Percentiles rank a stretch among this genome's conserved stretches.
These are phyloP conservation scores for Eucalyptus decipiens DNA, from an alignment of 345 rosid species.

Conservation along the genomic window DNA sequence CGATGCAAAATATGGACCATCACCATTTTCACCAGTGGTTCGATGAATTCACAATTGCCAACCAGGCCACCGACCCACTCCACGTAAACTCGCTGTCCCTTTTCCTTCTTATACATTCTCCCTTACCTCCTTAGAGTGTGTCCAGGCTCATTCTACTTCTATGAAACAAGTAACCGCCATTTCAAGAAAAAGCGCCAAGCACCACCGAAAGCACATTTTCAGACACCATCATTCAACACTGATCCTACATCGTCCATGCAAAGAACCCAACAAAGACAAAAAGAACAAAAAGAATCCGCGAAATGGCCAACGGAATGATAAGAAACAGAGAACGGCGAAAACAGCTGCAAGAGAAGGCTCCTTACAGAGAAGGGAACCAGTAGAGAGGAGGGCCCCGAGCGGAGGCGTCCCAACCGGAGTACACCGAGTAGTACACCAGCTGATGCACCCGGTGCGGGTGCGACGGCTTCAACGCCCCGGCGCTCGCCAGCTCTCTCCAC, in stretches of 20 bases:
- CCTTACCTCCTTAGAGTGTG: background rate
- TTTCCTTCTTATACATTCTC: background rate
- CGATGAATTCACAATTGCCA: background rate
- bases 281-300: background rate
- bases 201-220: background rate
- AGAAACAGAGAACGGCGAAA: background rate
- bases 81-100: background rate
- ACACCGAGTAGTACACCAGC: constrained; percentile 56
- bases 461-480: constrained; percentile 47
- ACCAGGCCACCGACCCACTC: background rate
- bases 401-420: constrained; percentile 58
- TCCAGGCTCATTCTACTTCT: background rate
- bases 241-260: background rate
- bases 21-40: background rate
- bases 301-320: background rate
- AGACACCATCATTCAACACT: background rate
- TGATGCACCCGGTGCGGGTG: constrained; percentile 69
- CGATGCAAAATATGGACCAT: background rate
- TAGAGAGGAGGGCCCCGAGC: constrained; percentile 65
- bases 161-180: background rate
- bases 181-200: background rate
- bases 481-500: constrained; percentile 43
- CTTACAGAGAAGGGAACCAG: constrained; percentile 81
- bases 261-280: background rate
- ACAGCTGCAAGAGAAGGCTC: background rate